These are phyloP conservation scores for Hapsidospora chrysogenum DNA, from an alignment of 495 filamentous ascomycete genomes.

Conservation along the genomic window DNA sequence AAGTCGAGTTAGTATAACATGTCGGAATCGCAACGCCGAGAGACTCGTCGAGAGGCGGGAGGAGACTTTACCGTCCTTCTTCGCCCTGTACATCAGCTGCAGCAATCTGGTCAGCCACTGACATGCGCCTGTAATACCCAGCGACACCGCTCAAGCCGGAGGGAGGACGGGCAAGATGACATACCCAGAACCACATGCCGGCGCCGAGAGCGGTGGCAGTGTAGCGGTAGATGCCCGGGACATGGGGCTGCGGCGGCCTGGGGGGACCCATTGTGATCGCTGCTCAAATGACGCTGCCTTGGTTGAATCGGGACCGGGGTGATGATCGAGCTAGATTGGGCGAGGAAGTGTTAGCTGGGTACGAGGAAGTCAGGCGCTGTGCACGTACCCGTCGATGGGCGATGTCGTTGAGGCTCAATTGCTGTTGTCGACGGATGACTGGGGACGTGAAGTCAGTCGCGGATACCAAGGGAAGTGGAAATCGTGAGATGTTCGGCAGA, in stretches of 20 bases:
- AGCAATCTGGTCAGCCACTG: background rate
- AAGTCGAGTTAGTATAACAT: constrained; percentile 10
- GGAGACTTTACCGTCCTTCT: constrained; percentile 53
- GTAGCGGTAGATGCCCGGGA: constrained; percentile 64
- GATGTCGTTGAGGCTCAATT: too few relatives aligned
- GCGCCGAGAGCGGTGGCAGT: constrained; percentile 75
- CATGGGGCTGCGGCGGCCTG: constrained; percentile 43
- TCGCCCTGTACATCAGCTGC: constrained; percentile 87
- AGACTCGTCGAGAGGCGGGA: too few relatives aligned
- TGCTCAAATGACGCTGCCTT: too few relatives aligned
- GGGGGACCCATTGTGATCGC: constrained; percentile 3
- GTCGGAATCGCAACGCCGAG: constrained; percentile 2
- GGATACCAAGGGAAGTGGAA: too few relatives aligned
- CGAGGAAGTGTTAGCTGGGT: too few relatives aligned
- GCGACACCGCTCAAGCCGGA: background rate
- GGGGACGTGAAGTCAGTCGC: too few relatives aligned
- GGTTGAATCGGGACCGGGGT: too few relatives aligned
- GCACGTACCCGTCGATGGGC: too few relatives aligned
- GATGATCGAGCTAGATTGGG: too few relatives aligned
- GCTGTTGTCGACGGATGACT: too few relatives aligned
- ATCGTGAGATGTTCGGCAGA: too few relatives aligned
- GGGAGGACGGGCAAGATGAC: constrained; percentile 11
- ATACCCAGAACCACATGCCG: constrained; percentile 98
- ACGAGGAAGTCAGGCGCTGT: too few relatives aligned
- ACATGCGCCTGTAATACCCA: background rate